Base-by-base conservation (phyloP, 2,329 filamentous ascomycete genomes). In the Penicillium psychrosexuale region DNA sequence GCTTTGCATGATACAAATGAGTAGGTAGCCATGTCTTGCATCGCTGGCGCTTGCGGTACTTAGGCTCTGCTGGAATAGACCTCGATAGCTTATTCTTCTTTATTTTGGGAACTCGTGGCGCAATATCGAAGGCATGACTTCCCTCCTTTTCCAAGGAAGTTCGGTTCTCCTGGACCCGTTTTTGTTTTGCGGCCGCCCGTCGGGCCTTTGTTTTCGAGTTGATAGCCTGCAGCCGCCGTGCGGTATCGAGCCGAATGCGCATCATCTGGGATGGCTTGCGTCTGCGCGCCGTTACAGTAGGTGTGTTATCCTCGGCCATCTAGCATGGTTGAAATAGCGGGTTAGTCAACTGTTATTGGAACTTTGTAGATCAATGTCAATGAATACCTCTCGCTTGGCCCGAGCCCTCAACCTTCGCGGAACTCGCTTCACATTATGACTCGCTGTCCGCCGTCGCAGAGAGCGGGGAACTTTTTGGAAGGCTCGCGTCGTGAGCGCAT, bases 21-120 rank as follows among this genome's bases (percentile, higher is more conserved):
- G 94, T 97, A 0, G 94, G 94, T 15, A 99, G 79, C 91, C 93
- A 97, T 3, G 89, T 91, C 78, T 97, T 97, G 71, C 89, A 82
- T 43, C 87, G 77, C 70, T 97, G 93, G 31, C 94, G 86, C 74
- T 91, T 94, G 62, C 87, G 85, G 69, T 91, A 97, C 66, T 87
- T 92, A 22, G 82, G 83, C 42, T 80, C 81, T 2, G 84, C 85
- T 71, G 70, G 78, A 5, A 78, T 77, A 5, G 85, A 82, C n/a
- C 83, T 79, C 51, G 90, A 89, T 47, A 92, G 80, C 50, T 77
- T 78, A 64, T 90, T 85, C 63, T 86, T 84, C 69, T 86, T 87
- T 62, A 89, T 84, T 72, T 89, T 90, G 1, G 87, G 84, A 38
- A 77, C 57, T 36, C 75, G 71, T 31, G 73, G 71, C 2, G 75